Evolutionary conservation across 2,329 filamentous ascomycete species (phyloP).

Genomic region (Pseudogymnoascus sp.): DNA sequence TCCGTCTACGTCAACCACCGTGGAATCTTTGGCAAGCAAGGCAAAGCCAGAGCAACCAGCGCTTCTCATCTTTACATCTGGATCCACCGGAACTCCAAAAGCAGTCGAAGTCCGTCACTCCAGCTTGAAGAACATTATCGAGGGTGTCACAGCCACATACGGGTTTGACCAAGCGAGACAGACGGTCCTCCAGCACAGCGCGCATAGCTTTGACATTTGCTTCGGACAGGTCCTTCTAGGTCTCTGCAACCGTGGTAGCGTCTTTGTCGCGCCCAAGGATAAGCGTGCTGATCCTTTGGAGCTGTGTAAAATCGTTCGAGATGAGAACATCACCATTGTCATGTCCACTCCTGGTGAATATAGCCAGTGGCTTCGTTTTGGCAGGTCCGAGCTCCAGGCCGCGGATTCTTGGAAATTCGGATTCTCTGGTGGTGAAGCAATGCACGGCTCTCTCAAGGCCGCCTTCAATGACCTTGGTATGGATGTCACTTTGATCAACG

Average conservation of each 20-base stretch:
- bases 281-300: neutral
- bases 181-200: neutral
- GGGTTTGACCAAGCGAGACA: neutral
- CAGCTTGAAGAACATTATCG: neutral
- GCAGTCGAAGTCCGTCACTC: neutral
- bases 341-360: constrained; percentile 20
- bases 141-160: neutral
- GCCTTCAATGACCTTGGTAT: constrained; percentile 17
- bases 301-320: constrained; percentile 11
- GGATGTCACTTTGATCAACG: constrained; percentile 9
- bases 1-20: no score
- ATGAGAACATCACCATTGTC: constrained; percentile 16
- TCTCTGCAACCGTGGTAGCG: neutral
- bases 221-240: neutral
- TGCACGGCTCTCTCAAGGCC: constrained; percentile 18
- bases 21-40: no score
- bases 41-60: no score
- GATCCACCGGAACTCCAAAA: constrained; percentile 16
- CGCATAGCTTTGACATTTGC: neutral
- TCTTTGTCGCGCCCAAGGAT: neutral
- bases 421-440: constrained; percentile 22
- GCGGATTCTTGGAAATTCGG: constrained; percentile 16
- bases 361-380: constrained; percentile 11
- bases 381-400: neutral
- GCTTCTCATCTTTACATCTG: no score